phyloP scores from a whole-genome alignment of 441 rosid genomes.

The Gossypium trilobum region DNA sequence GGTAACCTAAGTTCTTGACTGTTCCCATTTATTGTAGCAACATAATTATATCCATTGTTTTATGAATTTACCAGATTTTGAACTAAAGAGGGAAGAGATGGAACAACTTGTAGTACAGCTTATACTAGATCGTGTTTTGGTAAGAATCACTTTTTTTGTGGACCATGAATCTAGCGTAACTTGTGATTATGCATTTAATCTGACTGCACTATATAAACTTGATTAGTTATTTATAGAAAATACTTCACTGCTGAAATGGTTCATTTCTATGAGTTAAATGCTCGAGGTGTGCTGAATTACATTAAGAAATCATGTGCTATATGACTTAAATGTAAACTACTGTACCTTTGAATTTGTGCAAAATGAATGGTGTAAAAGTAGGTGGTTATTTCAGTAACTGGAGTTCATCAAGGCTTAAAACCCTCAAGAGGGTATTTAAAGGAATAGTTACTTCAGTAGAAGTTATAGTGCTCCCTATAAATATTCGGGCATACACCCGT shows the following conservation, averaged over 20 bases:
- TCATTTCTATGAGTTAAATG: background rate
- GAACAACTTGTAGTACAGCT: conserved; percentile 71
- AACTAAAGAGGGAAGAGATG: conserved; percentile 61
- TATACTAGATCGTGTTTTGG: conserved; percentile 64
- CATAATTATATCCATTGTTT: background rate
- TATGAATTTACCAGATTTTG: conserved; percentile 38
- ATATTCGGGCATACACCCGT: background rate
- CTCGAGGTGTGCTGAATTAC: background rate
- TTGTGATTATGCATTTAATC: background rate
- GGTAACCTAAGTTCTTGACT: background rate
- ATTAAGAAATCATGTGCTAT: background rate
- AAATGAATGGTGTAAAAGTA: background rate
- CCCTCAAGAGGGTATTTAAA: conserved; percentile 1
- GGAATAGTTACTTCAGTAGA: background rate
- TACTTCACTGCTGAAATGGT: background rate
- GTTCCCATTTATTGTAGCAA: background rate
- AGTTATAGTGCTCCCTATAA: background rate
- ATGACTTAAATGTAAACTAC: background rate
- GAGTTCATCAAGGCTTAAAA: background rate
- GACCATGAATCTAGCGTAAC: background rate
- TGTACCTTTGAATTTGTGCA: background rate
- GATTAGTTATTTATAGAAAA: background rate
- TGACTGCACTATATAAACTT: background rate
- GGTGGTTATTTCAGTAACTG: background rate
- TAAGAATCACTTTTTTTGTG: conserved; percentile 28